Evolutionary conservation across 768 basidiomycete species (phyloP), one percentile per base, ranked within the genome.

Genomic region (Boletus vermiculosoides): DNA sequence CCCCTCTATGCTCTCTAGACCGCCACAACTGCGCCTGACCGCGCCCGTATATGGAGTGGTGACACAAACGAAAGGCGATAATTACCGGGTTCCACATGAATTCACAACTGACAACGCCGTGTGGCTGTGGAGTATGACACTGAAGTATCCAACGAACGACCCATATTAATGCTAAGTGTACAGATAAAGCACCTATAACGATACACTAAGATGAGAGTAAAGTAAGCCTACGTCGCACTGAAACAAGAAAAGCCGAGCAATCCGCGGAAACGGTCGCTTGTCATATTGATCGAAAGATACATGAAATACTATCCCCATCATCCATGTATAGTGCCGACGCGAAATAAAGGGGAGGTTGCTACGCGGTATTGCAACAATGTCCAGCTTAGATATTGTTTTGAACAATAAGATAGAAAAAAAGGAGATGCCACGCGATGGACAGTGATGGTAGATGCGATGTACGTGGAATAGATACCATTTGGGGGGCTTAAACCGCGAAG

Each of bases 401-500:
- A 58, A 37, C 47, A 20, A 58, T 41, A n/a, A 41, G 45, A 18
- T 12, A 12, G 5, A 22, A 6, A 6, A n/a, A 22, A 5, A 10
- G 10, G 8, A 16, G n/a, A 53, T 49, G 37, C n/a, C 34, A 33
- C 49, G 47, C 22, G 13, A 50, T 11, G 30, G 36, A 40, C 16
- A 45, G 48, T n/a, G 41, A 45, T n/a, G 23, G 22, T 20, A n/a
- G 13, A 6, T 41, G 25, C 9, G 30, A 25, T 30, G 23, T 36
- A 40, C 31, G 36, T 23, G 49, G 55, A 60, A 69, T 62, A 68
- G 48, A 62, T 67, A 62, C 54, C 55, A 71, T 77, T 77, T 61
- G 16, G 61, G 78, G 77, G 77, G 72, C 78, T 77, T 76, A 66
- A 66, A 60, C 37, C 54, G 78, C 78, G 78, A 79, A 79, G 78